Evolutionary conservation across 257 asterid genomes (phyloP).

Genomic region (Solanum sitiens): DNA sequence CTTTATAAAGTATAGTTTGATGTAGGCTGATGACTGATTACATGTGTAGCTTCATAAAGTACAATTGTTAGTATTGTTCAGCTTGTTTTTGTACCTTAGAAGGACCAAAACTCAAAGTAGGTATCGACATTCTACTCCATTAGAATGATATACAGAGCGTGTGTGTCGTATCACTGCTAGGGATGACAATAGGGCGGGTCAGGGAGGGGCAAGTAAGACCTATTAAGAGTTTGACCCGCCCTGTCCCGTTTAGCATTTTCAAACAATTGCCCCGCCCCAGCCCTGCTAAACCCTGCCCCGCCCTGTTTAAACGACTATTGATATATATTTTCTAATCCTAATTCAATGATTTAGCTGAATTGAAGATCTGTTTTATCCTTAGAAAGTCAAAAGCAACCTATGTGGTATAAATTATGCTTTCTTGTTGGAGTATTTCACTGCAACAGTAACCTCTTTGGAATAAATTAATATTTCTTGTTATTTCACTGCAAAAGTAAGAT

Average conservation of each 20-base stretch:
- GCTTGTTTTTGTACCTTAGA: neutral
- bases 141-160: neutral
- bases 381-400: neutral
- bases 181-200: too few species aligned
- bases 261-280: too few species aligned
- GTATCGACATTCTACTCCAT: neutral
- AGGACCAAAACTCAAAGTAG: neutral
- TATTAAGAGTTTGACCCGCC: too few species aligned
- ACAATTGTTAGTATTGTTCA: neutral
- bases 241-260: too few species aligned
- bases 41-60: neutral
- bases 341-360: neutral
- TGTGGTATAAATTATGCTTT: too few species aligned
- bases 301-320: too few species aligned
- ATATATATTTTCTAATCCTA: too few species aligned
- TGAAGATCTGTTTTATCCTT: neutral
- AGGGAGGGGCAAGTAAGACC: too few species aligned
- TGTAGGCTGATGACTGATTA: neutral
- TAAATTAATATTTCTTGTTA: too few species aligned
- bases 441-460: neutral
- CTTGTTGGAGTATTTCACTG: neutral
- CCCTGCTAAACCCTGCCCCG: too few species aligned
- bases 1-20: neutral
- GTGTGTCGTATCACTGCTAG: neutral
- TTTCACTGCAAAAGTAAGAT: neutral